Evolutionary conservation across 2,329 filamentous ascomycete genomes (phyloP).

Genomic region (Curvularia sp.): DNA sequence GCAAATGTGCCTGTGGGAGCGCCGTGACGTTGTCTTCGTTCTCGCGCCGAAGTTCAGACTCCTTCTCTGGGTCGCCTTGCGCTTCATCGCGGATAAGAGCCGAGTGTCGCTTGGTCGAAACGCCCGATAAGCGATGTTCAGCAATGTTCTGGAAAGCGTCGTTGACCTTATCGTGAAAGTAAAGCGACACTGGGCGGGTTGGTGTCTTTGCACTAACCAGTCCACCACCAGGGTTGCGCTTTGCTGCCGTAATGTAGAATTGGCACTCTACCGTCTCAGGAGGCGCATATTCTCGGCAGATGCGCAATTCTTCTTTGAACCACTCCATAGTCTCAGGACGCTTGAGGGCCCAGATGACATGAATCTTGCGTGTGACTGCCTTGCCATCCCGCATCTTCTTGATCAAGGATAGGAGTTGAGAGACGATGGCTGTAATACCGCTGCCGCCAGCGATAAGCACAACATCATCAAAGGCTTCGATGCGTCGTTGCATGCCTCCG

Average conservation of each 20-base stretch:
- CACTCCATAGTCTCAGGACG: constrained; percentile 93
- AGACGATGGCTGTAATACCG: constrained; percentile 91
- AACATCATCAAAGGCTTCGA: constrained; percentile 92
- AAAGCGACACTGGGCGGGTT: constrained; percentile 70
- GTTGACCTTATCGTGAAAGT: constrained; percentile 86
- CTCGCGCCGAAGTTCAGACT: constrained; percentile 79
- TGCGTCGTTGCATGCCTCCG: constrained; percentile 87
- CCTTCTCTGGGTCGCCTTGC: constrained; percentile 77
- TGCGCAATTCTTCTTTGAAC: constrained; percentile 94
- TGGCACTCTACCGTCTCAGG: constrained; percentile 90
- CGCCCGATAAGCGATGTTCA: constrained; percentile 65
- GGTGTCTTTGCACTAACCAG: constrained; percentile 61
- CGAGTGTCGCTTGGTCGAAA: constrained; percentile 70
- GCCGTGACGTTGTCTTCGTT: constrained; percentile 86
- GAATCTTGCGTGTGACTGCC: constrained; percentile 87
- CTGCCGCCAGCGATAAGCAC: constrained; percentile 93
- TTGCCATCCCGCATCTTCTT: constrained; percentile 96
- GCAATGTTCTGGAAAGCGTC: constrained; percentile 87
- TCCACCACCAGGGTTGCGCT: constrained; percentile 60
- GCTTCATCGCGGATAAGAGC: constrained; percentile 83
- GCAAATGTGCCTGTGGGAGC: constrained; percentile 66
- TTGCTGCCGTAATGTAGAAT: constrained; percentile 88
- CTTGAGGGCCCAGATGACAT: constrained; percentile 94
- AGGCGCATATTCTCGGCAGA: constrained; percentile 88
- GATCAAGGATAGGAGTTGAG: constrained; percentile 89